Evolutionary conservation across 129 eudicot genomes (phyloP).

Genomic region (Flaveria robusta): DNA sequence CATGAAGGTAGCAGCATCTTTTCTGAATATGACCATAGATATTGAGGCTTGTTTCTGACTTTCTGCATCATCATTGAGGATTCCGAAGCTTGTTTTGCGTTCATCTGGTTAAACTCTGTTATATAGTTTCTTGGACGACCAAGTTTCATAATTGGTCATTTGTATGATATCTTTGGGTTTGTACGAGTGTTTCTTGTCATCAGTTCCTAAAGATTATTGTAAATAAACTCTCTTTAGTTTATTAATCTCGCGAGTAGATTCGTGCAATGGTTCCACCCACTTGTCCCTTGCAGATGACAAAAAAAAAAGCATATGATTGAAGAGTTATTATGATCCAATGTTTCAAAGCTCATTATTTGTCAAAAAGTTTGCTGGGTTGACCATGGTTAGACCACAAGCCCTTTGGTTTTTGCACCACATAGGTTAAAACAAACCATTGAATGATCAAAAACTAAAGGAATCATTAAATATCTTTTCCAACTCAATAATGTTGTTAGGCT

Average conservation of each 20-base stretch:
- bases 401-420: too few relatives aligned
- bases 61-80: not conserved
- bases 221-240: not conserved
- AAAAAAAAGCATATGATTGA: too few relatives aligned
- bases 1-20: slow-evolving; percentile 39
- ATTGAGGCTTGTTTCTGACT: slow-evolving; percentile 34
- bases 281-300: not conserved
- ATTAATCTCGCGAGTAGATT: not conserved
- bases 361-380: too few relatives aligned
- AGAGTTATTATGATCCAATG: too few relatives aligned
- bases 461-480: not conserved
- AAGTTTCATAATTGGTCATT: not conserved
- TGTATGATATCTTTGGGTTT: not conserved
- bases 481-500: not conserved
- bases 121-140: not conserved
- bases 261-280: not conserved
- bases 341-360: too few relatives aligned
- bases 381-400: too few relatives aligned
- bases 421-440: too few relatives aligned
- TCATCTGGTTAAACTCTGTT: too few relatives aligned
- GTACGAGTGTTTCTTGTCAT: not conserved
- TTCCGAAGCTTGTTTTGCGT: not conserved
- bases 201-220: not conserved
- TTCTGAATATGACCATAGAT: slow-evolving; percentile 53
- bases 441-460: not conserved